phyloP scores from a whole-genome alignment of 306 rosid genomes.

The Castanea crenata region DNA sequence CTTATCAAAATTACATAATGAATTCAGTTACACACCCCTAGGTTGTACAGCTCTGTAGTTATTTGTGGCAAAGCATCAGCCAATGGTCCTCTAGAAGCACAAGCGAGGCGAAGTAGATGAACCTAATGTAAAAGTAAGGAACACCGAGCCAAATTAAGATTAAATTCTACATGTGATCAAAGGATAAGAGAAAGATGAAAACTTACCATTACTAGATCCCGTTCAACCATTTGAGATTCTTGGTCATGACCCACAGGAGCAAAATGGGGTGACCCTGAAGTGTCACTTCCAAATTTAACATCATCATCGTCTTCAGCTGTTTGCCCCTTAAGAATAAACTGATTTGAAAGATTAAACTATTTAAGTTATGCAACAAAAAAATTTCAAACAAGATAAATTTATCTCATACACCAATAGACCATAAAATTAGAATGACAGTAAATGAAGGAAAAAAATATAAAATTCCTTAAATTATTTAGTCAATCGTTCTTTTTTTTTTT shows the following conservation, averaged over 20 bases:
- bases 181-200: slow-evolving; percentile 11
- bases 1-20: slow-evolving; percentile 22
- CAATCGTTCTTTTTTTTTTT: neutral
- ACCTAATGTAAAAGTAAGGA: slow-evolving; percentile 51
- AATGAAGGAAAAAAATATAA: neutral
- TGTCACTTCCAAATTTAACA: slow-evolving; percentile 37
- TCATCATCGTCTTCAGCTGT: slow-evolving; percentile 42
- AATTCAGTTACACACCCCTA: slow-evolving; percentile 56
- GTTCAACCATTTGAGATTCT: slow-evolving; percentile 53
- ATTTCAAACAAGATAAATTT: slow-evolving; percentile 10
- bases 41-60: slow-evolving; percentile 61
- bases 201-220: slow-evolving; percentile 76
- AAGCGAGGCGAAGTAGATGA: slow-evolving; percentile 81
- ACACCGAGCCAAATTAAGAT: slow-evolving; percentile 10
- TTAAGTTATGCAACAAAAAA: slow-evolving; percentile 18
- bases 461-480: neutral
- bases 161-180: slow-evolving; percentile 7
- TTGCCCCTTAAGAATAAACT: slow-evolving; percentile 33
- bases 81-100: slow-evolving; percentile 65
- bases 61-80: slow-evolving; percentile 66
- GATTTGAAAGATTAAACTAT: slow-evolving; percentile 31
- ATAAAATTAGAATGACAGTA: slow-evolving; percentile 9
- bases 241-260: slow-evolving; percentile 46
- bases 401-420: slow-evolving; percentile 12
- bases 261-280: slow-evolving; percentile 51